Evolutionary conservation across 805 yeast species (phyloP).

Genomic region (Clavispora asparagi): DNA sequence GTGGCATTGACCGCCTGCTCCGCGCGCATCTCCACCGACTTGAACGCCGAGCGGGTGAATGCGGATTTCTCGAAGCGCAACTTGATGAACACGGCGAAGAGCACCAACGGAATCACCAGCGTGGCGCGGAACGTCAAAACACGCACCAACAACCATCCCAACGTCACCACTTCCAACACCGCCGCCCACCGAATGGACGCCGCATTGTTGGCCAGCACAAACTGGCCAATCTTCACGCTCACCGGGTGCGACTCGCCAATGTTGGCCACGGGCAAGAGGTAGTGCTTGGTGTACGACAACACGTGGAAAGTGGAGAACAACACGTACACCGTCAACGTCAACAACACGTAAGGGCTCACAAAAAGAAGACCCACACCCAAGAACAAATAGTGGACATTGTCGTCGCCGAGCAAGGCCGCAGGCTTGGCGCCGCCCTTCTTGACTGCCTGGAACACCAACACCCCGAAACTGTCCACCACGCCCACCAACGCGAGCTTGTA

Average conservation of each 20-base stretch:
- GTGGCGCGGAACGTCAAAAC: slow-evolving; percentile 56
- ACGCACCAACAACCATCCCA: slow-evolving; percentile 42
- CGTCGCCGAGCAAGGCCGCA: slow-evolving; percentile 37
- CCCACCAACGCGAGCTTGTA: slow-evolving; percentile 61
- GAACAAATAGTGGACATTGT: slow-evolving; percentile 70
- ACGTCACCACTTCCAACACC: slow-evolving; percentile 38
- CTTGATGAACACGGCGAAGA: slow-evolving; percentile 63
- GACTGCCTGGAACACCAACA: slow-evolving; percentile 59
- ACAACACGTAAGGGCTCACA: slow-evolving; percentile 52
- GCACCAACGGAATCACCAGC: slow-evolving; percentile 54
- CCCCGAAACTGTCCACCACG: slow-evolving; percentile 67
- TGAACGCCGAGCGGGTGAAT: slow-evolving; percentile 64
- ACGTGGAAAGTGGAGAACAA: slow-evolving; percentile 80
- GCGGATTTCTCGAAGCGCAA: slow-evolving; percentile 71
- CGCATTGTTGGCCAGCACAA: slow-evolving; percentile 31
- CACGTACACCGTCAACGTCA: slow-evolving; percentile 68
- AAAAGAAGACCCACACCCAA: slow-evolving; percentile 43
- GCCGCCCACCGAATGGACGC: slow-evolving; percentile 37
- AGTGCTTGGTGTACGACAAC: slow-evolving; percentile 61
- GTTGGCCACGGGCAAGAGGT: slow-evolving; percentile 57
- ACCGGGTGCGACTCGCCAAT: slow-evolving; percentile 26
- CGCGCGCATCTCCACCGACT: slow-evolving; percentile 55
- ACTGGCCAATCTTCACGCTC: slow-evolving; percentile 36
- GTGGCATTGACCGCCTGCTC: slow-evolving; percentile 26
- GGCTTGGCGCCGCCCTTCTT: slow-evolving; percentile 25